Evolutionary conservation across 257 asterid genomes (phyloP).

Genomic region (Perilla frutescens): DNA sequence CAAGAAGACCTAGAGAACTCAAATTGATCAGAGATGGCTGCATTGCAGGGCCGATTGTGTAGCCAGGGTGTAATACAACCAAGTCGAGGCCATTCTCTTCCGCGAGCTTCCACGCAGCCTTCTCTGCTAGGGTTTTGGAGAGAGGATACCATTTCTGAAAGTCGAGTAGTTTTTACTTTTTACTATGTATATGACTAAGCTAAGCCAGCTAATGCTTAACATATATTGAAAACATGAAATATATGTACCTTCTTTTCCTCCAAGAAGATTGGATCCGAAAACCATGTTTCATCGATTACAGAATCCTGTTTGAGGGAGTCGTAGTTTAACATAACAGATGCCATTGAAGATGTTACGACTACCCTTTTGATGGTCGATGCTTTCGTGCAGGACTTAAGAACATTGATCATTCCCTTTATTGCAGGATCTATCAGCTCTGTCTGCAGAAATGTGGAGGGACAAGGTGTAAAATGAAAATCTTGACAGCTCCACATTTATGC

Average conservation of each 20-base stretch:
- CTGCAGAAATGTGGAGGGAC: no score
- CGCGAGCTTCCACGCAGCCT: constrained; percentile 57
- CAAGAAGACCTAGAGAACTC: constrained; percentile 40
- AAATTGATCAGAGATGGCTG: constrained; percentile 58
- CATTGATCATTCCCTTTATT: constrained; percentile 40
- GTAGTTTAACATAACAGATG: background rate
- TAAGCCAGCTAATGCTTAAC: no score
- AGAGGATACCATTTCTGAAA: constrained; percentile 51
- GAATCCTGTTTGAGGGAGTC: no score
- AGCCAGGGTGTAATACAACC: constrained; percentile 60
- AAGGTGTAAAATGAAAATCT: no score
- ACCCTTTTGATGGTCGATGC: constrained; percentile 41
- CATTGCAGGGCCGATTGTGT: constrained; percentile 58
- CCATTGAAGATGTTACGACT: constrained; percentile 21
- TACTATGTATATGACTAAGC: no score
- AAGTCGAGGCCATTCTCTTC: constrained; percentile 56
- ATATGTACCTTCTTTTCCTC: no score
- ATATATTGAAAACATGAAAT: no score
- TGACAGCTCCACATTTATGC: no score
- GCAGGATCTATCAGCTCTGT: no score
- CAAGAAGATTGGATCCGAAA: no score
- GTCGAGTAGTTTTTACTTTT: background rate
- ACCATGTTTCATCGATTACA: no score
- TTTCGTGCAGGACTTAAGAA: constrained; percentile 60
- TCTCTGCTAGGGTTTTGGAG: constrained; percentile 68